Conservation (phyloP, 306 rosid species). For the Malus sylvestris region DNA sequence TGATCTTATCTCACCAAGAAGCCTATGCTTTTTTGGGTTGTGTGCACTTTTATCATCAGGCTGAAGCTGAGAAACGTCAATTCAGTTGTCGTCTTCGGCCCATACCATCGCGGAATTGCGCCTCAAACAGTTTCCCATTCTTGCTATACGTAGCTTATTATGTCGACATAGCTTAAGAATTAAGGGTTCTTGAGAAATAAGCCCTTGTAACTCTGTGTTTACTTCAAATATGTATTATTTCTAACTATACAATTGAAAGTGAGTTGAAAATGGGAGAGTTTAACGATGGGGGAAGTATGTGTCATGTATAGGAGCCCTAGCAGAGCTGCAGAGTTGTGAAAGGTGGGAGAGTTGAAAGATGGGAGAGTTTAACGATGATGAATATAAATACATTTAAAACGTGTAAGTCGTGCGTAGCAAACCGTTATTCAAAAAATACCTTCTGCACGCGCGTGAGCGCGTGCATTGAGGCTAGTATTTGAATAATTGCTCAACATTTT, state of each 20-base stretch:
- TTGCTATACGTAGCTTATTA: background rate
- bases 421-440: too few relatives aligned
- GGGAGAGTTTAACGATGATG: too few relatives aligned
- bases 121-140: constrained; percentile 65
- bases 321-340: background rate
- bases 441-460: too few relatives aligned
- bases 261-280: background rate
- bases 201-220: background rate
- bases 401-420: too few relatives aligned
- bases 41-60: background rate
- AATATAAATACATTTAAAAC: too few relatives aligned
- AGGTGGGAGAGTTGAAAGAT: background rate
- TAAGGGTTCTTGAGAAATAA: background rate
- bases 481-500: too few relatives aligned
- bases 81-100: constrained; percentile 23
- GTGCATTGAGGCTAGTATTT: too few relatives aligned
- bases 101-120: constrained; percentile 30
- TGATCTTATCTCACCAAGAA: constrained; percentile 14
- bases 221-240: background rate
- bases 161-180: background rate
- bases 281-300: background rate
- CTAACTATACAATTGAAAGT: background rate
- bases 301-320: background rate
- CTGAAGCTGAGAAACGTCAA: background rate
- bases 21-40: constrained; percentile 25